Conservation (phyloP, 2,329 filamentous ascomycete genomes). For the Stagonosporopsis cucurbitacearum region DNA sequence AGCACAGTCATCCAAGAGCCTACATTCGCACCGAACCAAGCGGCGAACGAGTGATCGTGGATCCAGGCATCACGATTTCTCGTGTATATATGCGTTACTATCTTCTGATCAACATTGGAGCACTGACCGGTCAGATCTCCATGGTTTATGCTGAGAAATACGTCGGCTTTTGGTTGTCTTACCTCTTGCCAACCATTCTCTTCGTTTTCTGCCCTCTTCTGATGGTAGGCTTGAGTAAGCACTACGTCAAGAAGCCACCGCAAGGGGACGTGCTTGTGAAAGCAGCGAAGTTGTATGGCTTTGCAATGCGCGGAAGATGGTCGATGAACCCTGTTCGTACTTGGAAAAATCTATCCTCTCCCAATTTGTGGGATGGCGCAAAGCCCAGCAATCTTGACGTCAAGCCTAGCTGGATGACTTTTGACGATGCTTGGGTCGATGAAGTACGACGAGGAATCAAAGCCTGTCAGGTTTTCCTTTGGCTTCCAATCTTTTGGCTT, state of each 20-base stretch:
- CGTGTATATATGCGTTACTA: conserved; percentile 75
- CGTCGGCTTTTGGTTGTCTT: conserved; percentile 75
- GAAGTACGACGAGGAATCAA: conserved; percentile 34
- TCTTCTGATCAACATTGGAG: conserved; percentile 72
- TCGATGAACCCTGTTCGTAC: conserved; percentile 63
- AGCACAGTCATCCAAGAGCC: conserved; percentile 59
- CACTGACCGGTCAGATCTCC: conserved; percentile 65
- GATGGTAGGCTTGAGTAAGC: conserved; percentile 48
- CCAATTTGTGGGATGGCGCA: conserved; percentile 53
- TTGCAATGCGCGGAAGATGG: conserved; percentile 67
- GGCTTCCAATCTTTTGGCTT: conserved; percentile 52
- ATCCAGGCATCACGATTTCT: conserved; percentile 69
- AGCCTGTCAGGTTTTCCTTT: conserved; percentile 58
- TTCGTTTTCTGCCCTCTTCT: conserved; percentile 67
- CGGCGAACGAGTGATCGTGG: conserved; percentile 72
- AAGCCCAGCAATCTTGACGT: conserved; percentile 67
- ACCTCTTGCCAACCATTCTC: conserved; percentile 67
- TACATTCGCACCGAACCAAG: conserved; percentile 59
- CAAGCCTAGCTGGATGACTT: conserved; percentile 76
- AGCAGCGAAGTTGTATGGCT: conserved; percentile 64
- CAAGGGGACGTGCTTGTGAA: conserved; percentile 75
- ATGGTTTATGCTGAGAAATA: conserved; percentile 79
- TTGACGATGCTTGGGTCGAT: conserved; percentile 81
- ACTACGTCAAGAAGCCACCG: conserved; percentile 60
- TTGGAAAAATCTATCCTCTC: conserved; percentile 55